These are phyloP conservation scores for Stemphylium lycopersici DNA, from an alignment of 2,329 filamentous ascomycete genomes.

Conservation along the genomic window DNA sequence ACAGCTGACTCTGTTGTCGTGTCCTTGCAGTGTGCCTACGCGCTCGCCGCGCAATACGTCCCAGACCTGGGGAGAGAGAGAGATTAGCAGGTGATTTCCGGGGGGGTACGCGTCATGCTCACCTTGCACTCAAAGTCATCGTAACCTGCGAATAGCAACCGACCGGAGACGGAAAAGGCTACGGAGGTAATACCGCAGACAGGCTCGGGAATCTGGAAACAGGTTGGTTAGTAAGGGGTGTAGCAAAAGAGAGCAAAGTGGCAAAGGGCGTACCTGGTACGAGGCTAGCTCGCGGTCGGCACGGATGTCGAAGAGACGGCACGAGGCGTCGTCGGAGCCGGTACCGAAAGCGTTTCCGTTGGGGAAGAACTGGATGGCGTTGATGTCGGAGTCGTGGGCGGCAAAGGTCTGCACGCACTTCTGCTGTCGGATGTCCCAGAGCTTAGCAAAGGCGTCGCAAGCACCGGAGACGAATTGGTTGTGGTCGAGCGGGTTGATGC, in stretches of 20 bases:
- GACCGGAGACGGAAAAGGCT: slow-evolving; percentile 94
- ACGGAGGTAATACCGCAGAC: slow-evolving; percentile 98
- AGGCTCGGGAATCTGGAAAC: slow-evolving; percentile 86
- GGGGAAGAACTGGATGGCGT: slow-evolving; percentile 99
- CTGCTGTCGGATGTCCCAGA: slow-evolving; percentile 98
- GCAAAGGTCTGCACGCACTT: slow-evolving; percentile 99
- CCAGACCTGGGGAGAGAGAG: slow-evolving; percentile 76
- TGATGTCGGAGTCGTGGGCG: slow-evolving; percentile 98
- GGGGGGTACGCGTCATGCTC: slow-evolving; percentile 43
- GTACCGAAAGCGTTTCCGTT: slow-evolving; percentile 98
- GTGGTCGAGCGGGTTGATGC: slow-evolving; percentile 98
- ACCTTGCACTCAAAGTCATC: slow-evolving; percentile 99
- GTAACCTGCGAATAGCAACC: slow-evolving; percentile 94
- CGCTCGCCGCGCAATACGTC: slow-evolving; percentile 96
- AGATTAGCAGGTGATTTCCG: slow-evolving; percentile 16
- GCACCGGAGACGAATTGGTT: slow-evolving; percentile 99
- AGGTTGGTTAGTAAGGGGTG: slow-evolving; percentile 33
- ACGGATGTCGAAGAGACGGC: slow-evolving; percentile 95
- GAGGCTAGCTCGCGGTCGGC: slow-evolving; percentile 81
- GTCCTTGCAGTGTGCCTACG: slow-evolving; percentile 93
- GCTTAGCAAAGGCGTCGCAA: slow-evolving; percentile 96
- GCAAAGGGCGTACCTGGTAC: slow-evolving; percentile 54
- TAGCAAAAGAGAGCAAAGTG: background rate
- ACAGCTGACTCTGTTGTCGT: slow-evolving; percentile 99
- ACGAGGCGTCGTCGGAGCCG: slow-evolving; percentile 96